These are phyloP conservation scores for Colletotrichum sp. DNA, from an alignment of 2,329 filamentous ascomycete genomes.

Conservation along the genomic window DNA sequence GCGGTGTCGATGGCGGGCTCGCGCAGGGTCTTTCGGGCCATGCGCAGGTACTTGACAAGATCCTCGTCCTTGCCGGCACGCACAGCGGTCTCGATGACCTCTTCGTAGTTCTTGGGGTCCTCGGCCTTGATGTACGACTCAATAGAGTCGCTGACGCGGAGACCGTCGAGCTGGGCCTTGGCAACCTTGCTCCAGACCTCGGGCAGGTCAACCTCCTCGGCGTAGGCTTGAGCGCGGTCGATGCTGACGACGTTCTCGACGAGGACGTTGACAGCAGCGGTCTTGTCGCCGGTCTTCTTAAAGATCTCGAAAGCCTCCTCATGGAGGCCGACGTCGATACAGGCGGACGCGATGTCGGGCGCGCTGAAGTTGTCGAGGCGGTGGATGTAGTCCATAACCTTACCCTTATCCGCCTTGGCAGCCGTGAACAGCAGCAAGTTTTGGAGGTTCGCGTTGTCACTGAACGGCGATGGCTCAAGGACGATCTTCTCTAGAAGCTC, in stretches of 20 bases:
- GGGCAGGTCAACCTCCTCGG: constrained; percentile 89
- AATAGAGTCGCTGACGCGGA: constrained; percentile 90
- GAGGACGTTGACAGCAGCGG: constrained; percentile 86
- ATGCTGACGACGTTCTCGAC: constrained; percentile 98
- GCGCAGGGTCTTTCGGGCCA: constrained; percentile 95
- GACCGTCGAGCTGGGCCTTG: constrained; percentile 95
- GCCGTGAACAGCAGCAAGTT: constrained; percentile 97
- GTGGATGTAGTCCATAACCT: constrained; percentile 96
- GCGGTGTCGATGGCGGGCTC: constrained; percentile 94
- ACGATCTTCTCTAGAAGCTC: constrained; percentile 99
- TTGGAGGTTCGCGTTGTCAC: constrained; percentile 94
- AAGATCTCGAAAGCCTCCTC: constrained; percentile 99
- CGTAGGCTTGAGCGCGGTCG: constrained; percentile 93
- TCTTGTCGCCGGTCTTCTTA: constrained; percentile 95
- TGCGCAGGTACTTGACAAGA: constrained; percentile 92
- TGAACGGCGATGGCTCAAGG: constrained; percentile 98
- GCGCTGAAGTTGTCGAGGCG: constrained; percentile 87
- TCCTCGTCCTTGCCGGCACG: constrained; percentile 98
- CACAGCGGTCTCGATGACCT: constrained; percentile 95
- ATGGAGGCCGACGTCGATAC: constrained; percentile 91
- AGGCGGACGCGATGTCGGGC: constrained; percentile 90
- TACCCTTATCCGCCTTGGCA: constrained; percentile 92
- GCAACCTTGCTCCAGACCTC: constrained; percentile 99
- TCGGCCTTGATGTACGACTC: constrained; percentile 96
- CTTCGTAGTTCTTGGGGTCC: constrained; percentile 90